A percentile compares a stretch with the other conserved stretches of the same genome.
These are phyloP conservation scores for Xylaria intraflava DNA, from an alignment of 495 filamentous ascomycete species.

Conservation along the genomic window DNA sequence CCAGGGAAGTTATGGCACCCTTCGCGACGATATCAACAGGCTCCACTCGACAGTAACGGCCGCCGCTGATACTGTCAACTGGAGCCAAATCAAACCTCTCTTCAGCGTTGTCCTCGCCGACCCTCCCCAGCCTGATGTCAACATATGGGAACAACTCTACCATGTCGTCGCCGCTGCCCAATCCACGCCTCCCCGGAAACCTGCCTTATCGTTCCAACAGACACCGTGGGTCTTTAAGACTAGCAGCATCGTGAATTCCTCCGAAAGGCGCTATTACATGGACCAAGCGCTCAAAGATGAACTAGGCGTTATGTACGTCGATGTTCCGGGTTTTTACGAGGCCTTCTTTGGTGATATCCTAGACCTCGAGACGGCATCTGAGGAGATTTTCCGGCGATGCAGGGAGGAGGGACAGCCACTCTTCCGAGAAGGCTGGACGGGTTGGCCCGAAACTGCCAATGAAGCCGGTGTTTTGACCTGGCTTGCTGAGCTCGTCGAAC, in stretches of 20 bases:
- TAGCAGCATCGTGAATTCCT: not conserved
- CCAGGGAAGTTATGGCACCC: not conserved
- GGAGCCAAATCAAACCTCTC: slow-evolving; percentile 25
- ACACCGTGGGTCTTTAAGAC: not conserved
- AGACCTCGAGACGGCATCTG: not conserved
- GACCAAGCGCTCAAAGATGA: not conserved
- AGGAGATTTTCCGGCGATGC: not conserved
- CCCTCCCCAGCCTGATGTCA: slow-evolving; percentile 17
- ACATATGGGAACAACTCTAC: slow-evolving; percentile 28
- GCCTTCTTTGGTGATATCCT: not conserved
- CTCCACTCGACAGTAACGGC: not conserved
- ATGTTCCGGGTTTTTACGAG: not conserved
- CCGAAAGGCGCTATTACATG: not conserved
- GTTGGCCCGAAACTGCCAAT: too few relatives aligned
- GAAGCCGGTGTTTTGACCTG: too few relatives aligned
- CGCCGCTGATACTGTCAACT: slow-evolving; percentile 11
- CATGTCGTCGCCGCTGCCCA: too few relatives aligned
- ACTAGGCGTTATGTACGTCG: slow-evolving; percentile 1
- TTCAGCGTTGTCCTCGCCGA: slow-evolving; percentile 10
- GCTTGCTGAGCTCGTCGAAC: too few relatives aligned
- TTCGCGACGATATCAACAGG: not conserved
- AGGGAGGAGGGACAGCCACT: not conserved
- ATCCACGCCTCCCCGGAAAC: too few relatives aligned
- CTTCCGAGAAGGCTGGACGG: slow-evolving; percentile 19
- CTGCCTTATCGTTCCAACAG: too few relatives aligned